These are phyloP conservation scores for Amanita pseudoporphyria DNA, from an alignment of 768 basidiomycete species.

Conservation along the genomic window DNA sequence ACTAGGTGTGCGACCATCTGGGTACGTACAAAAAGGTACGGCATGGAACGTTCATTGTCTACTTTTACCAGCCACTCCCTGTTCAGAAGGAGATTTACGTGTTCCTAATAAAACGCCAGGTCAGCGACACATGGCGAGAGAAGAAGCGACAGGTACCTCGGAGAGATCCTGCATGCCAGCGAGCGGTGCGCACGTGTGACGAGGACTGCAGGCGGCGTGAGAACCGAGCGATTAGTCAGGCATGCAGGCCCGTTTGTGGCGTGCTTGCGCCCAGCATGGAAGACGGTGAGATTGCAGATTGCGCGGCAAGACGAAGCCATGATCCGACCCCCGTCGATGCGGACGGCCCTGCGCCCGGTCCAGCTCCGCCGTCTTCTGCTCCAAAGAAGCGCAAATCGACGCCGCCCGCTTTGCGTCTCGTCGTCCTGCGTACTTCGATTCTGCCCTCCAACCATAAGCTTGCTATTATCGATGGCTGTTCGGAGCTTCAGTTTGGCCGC, in stretches of 20 bases:
- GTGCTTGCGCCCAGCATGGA: conserved; percentile 11
- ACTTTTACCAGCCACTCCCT: conserved; percentile 72
- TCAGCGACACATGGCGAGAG: conserved; percentile 9
- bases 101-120: conserved; percentile 31
- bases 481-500: conserved; percentile 66
- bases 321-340: conserved; percentile 11
- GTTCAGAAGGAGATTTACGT: conserved; percentile 42
- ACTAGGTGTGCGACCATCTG: background rate
- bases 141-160: conserved; percentile 25
- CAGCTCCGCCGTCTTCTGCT: conserved; percentile 3
- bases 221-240: no score
- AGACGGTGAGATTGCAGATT: conserved; percentile 22
- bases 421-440: conserved; percentile 47
- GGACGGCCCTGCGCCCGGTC: conserved; percentile 44
- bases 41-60: conserved; percentile 46
- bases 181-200: background rate
- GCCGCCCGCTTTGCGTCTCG: conserved; percentile 37
- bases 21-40: conserved; percentile 65
- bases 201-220: no score
- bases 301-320: background rate
- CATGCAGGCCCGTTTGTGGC: background rate
- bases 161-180: conserved; percentile 45
- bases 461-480: conserved; percentile 36
- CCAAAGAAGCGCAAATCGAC: conserved; percentile 11
- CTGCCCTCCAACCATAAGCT: conserved; percentile 40